Base-by-base conservation (phyloP, 2,329 filamentous ascomycete species). In the Parafenestella ontariensis region DNA sequence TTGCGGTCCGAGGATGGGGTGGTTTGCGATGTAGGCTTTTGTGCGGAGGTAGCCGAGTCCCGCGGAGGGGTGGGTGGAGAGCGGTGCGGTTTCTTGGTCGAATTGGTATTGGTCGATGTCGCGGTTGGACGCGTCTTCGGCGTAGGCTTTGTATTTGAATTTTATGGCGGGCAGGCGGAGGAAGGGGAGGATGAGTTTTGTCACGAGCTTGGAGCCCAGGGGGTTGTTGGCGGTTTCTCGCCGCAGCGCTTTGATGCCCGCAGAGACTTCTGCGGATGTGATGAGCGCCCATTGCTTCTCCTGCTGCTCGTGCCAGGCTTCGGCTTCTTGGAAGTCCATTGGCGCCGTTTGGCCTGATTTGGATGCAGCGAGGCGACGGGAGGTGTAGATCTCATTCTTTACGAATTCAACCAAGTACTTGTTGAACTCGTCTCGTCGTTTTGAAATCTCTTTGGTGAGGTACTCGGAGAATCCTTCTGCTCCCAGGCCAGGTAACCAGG, bases 21-120 rank as follows among this genome's bases (percentile, higher is more conserved):
- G 85, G 65, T 88, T 89, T 62, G 81, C 76, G 40, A 85, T 74
- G 64, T 82, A 77, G 20, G 83, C 77, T 49, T 80, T 78, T 11
- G 83, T 83, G 44, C 84, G 81, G 3, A 84, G 75, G 68, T 89
- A 89, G 13, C 83, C 83, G 5, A 89, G 77, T 58, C 87, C 87
- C 4, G 84, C 87, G 3, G 84, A 87, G 2, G 87, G 87, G 71
- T 89, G 87, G 7, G 87, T 89, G 53, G 81, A 82, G 1, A 85
- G 84, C 56, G 78, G 57, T 59, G 72, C 58, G 63, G 68, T 70
- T 66, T 81, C 64, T 37, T 67, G 61, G 54, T 68, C 63, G 54
- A 74, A 72, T n/a, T 53, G 53, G 50, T 63, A 65, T 20, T 62
- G 46, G 7, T 66, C 54, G 20, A 57, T 36, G 23, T 76, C 70